Conservation (phyloP, 140 eudicot genomes). For the Cichorium intybus region DNA sequence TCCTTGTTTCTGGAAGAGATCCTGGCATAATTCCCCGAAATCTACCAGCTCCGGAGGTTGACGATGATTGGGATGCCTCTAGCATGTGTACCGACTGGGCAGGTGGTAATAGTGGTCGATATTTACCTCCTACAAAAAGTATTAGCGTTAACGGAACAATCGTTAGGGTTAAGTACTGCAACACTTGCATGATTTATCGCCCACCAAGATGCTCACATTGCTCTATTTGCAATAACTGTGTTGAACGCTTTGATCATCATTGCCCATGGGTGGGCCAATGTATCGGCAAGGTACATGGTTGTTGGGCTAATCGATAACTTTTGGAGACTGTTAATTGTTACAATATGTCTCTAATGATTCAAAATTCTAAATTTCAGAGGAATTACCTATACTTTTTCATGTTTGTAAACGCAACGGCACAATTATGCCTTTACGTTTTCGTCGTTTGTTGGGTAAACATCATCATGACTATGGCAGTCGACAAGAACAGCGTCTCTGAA, state of each 20-base stretch:
- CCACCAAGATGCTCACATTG: slow-evolving; percentile 88
- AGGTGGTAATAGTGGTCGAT: slow-evolving; percentile 36
- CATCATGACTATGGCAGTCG: slow-evolving; percentile 24
- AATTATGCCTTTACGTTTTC: slow-evolving; percentile 53
- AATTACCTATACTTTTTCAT: slow-evolving; percentile 60
- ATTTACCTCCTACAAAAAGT: slow-evolving; percentile 49
- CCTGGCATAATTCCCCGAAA: slow-evolving; percentile 73
- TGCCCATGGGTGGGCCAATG: slow-evolving; percentile 91
- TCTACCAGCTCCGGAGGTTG: slow-evolving; percentile 45
- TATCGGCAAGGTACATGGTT: slow-evolving; percentile 54
- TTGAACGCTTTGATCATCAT: slow-evolving; percentile 75
- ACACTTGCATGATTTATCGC: slow-evolving; percentile 72
- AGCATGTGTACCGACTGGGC: slow-evolving; percentile 47
- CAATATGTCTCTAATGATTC: background rate
- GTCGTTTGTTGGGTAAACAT: slow-evolving; percentile 45
- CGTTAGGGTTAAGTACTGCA: slow-evolving; percentile 64
- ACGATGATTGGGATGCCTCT: slow-evolving; percentile 48
- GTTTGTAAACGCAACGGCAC: slow-evolving; percentile 48
- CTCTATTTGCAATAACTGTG: slow-evolving; percentile 71
- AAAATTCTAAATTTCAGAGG: slow-evolving; percentile 43
- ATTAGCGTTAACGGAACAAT: slow-evolving; percentile 50
- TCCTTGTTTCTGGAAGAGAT: slow-evolving; percentile 61
- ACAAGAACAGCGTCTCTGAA: slow-evolving; percentile 29
- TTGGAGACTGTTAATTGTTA: too few relatives aligned
- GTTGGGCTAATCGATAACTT: background rate